Evolutionary conservation across 352 stramenopile genomes (phyloP).

Genomic region (Elongisporangium undulatum): DNA sequence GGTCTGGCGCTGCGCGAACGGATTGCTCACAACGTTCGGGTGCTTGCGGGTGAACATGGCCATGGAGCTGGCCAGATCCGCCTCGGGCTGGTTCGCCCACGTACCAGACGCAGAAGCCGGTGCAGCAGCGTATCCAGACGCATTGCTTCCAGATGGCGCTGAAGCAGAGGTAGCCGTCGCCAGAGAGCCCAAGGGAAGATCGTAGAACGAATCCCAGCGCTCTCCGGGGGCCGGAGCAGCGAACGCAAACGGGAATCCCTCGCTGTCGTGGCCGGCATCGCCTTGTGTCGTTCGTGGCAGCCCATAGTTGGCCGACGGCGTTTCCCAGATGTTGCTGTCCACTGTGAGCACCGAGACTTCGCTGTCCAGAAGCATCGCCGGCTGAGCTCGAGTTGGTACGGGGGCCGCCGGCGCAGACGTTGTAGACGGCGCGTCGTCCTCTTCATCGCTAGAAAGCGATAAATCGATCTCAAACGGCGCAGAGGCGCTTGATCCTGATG

Average conservation of each 20-base stretch:
- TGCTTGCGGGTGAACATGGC: slow-evolving; percentile 53
- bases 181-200: background rate
- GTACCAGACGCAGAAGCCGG: slow-evolving; percentile 4
- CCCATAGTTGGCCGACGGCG: slow-evolving; percentile 13
- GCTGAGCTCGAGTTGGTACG: background rate
- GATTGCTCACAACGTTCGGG: slow-evolving; percentile 36
- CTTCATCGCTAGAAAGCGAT: slow-evolving; percentile 60
- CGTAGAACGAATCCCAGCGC: background rate
- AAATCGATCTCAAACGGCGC: slow-evolving; percentile 73
- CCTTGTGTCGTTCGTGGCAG: slow-evolving; percentile 13
- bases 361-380: slow-evolving; percentile 43
- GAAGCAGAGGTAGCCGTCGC: background rate
- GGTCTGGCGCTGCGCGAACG: slow-evolving; percentile 34
- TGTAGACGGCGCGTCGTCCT: slow-evolving; percentile 28
- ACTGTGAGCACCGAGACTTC: slow-evolving; percentile 66
- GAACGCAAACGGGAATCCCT: slow-evolving; percentile 13
- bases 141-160: background rate
- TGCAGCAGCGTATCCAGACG: background rate
- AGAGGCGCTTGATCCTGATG: slow-evolving; percentile 17
- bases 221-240: slow-evolving; percentile 7
- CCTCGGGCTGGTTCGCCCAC: slow-evolving; percentile 27
- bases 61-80: slow-evolving; percentile 57
- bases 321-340: slow-evolving; percentile 62
- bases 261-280: background rate
- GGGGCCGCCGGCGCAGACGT: slow-evolving; percentile 4